Percentiles rank a stretch among this genome's conserved stretches.
These are phyloP conservation scores for Trametes hirsuta DNA, from an alignment of 1,284 basidiomycete species.

Conservation along the genomic window DNA sequence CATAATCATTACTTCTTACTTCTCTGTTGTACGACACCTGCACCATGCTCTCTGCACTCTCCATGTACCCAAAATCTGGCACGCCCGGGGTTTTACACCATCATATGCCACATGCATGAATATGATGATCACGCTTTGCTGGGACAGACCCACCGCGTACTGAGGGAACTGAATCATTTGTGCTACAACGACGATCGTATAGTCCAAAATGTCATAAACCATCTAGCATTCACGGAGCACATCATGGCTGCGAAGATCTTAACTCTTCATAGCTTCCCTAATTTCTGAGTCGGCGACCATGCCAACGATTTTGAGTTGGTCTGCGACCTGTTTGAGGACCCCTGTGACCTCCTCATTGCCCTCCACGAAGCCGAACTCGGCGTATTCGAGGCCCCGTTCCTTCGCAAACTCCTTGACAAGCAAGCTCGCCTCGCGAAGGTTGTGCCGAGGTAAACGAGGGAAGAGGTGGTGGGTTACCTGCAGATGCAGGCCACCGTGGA, in stretches of 20 bases:
- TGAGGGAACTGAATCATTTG: background rate
- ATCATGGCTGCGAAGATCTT: slow-evolving; percentile 1
- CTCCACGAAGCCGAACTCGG: slow-evolving; percentile 87
- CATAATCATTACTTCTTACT: slow-evolving; percentile 30
- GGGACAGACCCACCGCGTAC: slow-evolving; percentile 10
- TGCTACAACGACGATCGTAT: background rate
- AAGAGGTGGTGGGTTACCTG: slow-evolving; percentile 98
- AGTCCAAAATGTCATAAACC: background rate
- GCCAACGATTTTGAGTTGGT: slow-evolving; percentile 78
- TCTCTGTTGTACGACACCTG: slow-evolving; percentile 32
- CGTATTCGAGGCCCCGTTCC: slow-evolving; percentile 85
- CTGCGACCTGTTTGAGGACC: slow-evolving; percentile 80
- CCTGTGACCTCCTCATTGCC: slow-evolving; percentile 82
- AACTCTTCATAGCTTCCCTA: slow-evolving; percentile 55
- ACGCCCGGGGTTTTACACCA: slow-evolving; percentile 36
- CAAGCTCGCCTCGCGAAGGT: slow-evolving; percentile 79
- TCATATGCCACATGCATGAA: slow-evolving; percentile 39
- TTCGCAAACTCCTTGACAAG: slow-evolving; percentile 87
- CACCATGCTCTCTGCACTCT: slow-evolving; percentile 36
- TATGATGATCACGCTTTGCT: slow-evolving; percentile 31
- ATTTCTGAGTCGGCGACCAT: slow-evolving; percentile 73
- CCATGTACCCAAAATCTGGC: slow-evolving; percentile 45
- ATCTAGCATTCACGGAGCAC: background rate
- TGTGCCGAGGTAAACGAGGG: slow-evolving; percentile 94
- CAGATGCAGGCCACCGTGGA: slow-evolving; percentile 93